These are phyloP conservation scores for Coriaria nepalensis DNA, from an alignment of 306 rosid species.

Conservation along the genomic window DNA sequence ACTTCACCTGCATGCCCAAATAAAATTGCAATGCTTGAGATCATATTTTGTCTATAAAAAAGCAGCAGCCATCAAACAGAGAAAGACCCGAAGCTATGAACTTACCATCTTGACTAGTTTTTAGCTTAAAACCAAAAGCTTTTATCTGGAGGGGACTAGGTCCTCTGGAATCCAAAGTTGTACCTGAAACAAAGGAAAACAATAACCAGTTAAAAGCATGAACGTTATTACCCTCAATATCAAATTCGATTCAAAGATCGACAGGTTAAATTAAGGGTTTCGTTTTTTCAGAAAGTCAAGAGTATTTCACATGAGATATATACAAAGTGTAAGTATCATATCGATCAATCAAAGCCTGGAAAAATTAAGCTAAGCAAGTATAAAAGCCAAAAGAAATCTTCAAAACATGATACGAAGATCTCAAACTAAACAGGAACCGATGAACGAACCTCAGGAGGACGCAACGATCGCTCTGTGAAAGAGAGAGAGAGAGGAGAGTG, in stretches of 20 bases:
- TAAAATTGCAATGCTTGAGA: not conserved
- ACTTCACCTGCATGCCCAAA: slow-evolving; percentile 65
- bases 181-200: slow-evolving; percentile 5
- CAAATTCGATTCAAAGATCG: not conserved
- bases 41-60: too few relatives aligned
- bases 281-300: not conserved
- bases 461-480: not conserved
- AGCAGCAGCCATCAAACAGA: not conserved
- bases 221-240: not conserved
- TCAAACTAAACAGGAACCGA: too few relatives aligned
- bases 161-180: not conserved
- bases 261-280: not conserved
- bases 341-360: too few relatives aligned
- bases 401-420: too few relatives aligned
- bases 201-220: slow-evolving; percentile 1
- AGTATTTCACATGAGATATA: too few relatives aligned
- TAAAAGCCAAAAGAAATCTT: too few relatives aligned
- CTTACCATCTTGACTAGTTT: slow-evolving; percentile 52
- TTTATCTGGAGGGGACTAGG: not conserved
- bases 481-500: not conserved
- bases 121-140: not conserved
- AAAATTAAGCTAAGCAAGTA: too few relatives aligned
- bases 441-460: too few relatives aligned
- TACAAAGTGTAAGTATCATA: too few relatives aligned
- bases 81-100: not conserved